phyloP scores from a whole-genome alignment of 2,329 filamentous ascomycete species.

The Teratosphaeria viscida region DNA sequence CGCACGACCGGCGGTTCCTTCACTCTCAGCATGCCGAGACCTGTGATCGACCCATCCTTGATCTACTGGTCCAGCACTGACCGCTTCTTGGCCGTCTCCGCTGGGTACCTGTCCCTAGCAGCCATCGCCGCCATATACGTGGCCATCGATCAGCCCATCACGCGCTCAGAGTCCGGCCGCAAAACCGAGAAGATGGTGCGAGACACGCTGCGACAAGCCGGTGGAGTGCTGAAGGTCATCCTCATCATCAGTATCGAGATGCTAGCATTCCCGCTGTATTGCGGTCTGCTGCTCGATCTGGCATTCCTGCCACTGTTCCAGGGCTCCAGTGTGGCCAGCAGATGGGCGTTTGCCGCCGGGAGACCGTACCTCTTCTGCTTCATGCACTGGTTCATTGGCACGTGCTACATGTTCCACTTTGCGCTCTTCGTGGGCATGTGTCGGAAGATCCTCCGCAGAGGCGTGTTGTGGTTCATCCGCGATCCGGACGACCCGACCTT shows the following conservation, averaged over 20 bases:
- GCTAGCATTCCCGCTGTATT: slow-evolving; percentile 94
- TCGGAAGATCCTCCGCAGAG: slow-evolving; percentile 89
- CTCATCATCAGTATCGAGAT: slow-evolving; percentile 98
- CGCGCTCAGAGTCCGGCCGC: slow-evolving; percentile 49
- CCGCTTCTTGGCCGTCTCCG: slow-evolving; percentile 60
- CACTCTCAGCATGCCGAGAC: neutral
- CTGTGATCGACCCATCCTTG: slow-evolving; percentile 27
- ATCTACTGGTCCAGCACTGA: slow-evolving; percentile 42
- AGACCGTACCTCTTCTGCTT: slow-evolving; percentile 87
- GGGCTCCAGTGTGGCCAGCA: slow-evolving; percentile 62
- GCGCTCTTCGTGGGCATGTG: slow-evolving; percentile 98
- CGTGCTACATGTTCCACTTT: slow-evolving; percentile 99
- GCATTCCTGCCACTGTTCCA: slow-evolving; percentile 86
- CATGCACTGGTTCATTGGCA: slow-evolving; percentile 97
- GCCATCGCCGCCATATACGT: slow-evolving; percentile 69
- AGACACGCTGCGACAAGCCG: slow-evolving; percentile 81
- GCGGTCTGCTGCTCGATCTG: slow-evolving; percentile 77
- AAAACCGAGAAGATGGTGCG: slow-evolving; percentile 64
- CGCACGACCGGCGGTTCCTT: neutral
- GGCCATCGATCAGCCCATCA: slow-evolving; percentile 59
- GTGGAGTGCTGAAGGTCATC: slow-evolving; percentile 94
- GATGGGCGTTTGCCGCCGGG: slow-evolving; percentile 64
- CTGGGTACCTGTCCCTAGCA: slow-evolving; percentile 72
- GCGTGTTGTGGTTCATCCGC: slow-evolving; percentile 93
- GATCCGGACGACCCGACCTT: slow-evolving; percentile 98